Conservation (phyloP, 108 stramenopile genomes). For the Cylindrotheca fusiformis region DNA sequence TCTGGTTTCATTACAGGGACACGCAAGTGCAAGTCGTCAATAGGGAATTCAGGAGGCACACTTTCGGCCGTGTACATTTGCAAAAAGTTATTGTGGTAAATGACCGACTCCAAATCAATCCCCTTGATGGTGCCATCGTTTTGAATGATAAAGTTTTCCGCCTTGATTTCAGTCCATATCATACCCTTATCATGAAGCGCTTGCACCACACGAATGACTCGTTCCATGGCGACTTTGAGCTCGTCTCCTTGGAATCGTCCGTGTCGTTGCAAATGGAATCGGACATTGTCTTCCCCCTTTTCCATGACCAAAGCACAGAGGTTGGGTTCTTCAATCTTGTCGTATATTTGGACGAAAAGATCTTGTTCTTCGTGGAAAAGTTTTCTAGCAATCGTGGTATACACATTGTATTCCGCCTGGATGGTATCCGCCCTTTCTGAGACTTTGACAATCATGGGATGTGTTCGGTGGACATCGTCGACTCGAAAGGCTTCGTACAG, state of each 20-base stretch:
- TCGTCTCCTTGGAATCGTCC: slow-evolving; percentile 5
- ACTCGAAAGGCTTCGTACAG: slow-evolving; percentile 5
- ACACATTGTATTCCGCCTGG: slow-evolving; percentile 1
- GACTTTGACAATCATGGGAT: slow-evolving; percentile 7
- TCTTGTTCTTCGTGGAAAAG: neutral
- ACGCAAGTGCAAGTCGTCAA: slow-evolving; percentile 50
- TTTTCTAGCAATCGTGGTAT: neutral
- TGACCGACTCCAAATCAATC: slow-evolving; percentile 35
- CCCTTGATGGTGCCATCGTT: slow-evolving; percentile 12
- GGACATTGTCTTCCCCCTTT: slow-evolving; percentile 5
- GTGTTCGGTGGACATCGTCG: neutral
- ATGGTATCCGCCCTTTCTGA: neutral
- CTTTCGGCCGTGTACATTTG: slow-evolving; percentile 61
- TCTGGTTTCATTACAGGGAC: slow-evolving; percentile 26
- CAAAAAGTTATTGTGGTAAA: slow-evolving; percentile 35
- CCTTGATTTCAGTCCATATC: slow-evolving; percentile 87
- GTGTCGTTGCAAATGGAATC: slow-evolving; percentile 2
- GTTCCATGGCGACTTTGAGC: neutral
- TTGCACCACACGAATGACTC: slow-evolving; percentile 24
- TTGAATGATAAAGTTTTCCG: slow-evolving; percentile 70
- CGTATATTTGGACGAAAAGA: slow-evolving; percentile 4
- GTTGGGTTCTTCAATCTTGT: slow-evolving; percentile 2
- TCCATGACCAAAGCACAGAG: slow-evolving; percentile 8
- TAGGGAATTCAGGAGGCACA: slow-evolving; percentile 26
- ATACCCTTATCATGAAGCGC: slow-evolving; percentile 54